Conservation (phyloP, 148 eudicot genomes). For the Rhododendron henanense region DNA sequence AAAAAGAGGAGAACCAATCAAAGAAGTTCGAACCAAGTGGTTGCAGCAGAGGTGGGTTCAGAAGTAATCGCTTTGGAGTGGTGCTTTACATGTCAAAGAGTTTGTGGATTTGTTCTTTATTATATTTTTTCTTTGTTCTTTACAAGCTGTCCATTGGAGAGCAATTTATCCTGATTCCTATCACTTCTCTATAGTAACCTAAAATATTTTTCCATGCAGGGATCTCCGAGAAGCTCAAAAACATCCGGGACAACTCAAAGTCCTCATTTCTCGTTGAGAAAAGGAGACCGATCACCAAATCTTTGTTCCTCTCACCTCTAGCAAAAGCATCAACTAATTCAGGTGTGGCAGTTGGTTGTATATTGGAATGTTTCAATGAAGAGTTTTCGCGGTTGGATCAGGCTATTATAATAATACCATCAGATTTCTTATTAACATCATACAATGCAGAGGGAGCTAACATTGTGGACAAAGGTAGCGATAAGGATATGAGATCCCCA, state of each 20-base stretch:
- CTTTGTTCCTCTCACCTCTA: constrained; percentile 23
- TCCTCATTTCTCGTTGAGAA: constrained; percentile 22
- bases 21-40: constrained; percentile 21
- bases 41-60: constrained; percentile 31
- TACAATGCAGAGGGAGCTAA: constrained; percentile 29
- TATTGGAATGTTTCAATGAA: background rate
- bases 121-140: background rate
- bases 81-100: background rate
- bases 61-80: constrained; percentile 3
- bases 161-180: background rate
- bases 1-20: constrained; percentile 19
- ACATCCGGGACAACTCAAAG: constrained; percentile 15
- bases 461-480: constrained; percentile 10
- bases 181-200: background rate
- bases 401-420: background rate
- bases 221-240: constrained; percentile 1
- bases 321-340: constrained; percentile 10
- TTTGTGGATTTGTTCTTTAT: background rate
- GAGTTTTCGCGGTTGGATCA: background rate
- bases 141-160: background rate
- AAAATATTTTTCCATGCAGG: constrained; percentile 23
- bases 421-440: background rate
- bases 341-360: constrained; percentile 15
- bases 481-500: constrained; percentile 17
- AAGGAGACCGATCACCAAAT: constrained; percentile 8